Base-by-base conservation (phyloP, 306 rosid species). In the Pueraria montana region DNA sequence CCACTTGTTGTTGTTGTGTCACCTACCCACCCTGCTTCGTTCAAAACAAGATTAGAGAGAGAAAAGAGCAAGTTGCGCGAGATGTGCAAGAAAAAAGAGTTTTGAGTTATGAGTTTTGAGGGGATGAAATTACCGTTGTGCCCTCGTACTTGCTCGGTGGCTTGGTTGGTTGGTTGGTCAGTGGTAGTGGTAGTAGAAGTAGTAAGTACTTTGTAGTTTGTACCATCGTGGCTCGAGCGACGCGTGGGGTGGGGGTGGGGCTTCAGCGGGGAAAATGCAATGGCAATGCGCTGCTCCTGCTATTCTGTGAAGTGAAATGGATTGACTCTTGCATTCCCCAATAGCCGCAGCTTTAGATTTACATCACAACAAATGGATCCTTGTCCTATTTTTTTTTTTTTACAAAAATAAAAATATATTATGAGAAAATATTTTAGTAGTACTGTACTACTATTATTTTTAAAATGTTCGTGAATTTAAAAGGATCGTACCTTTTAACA, bases 1-100 rank as follows among this genome's bases (percentile, higher is more conserved):
- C 87, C 87, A 84, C 87, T 77, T 87, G 83, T 34, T 75, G 82
- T 2, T 50, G 75, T 85, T 8, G 87, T 72, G 83, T 80, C 83
- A 84, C 78, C 70, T 24, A 80, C 83, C 71, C 80, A 34, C 46
- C 0, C 70, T 12, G 36, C 80, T 61, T 45, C 58, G 1, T 79
- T 74, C 76, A 74, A 83, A 62, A 42, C 24, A 62, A 58, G 82
- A 78, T 65, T 45, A 12, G 30, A 74, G 24, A 64, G 53, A 70
- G 59, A 27, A 14, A 20, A 23, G 5, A 32, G 32, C 79, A 79
- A 74, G 76, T 82, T 78, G 86, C 63, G 3, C 34, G 34, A 58
- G 34, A 23, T 78, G 42, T 2, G 13, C 45, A 63, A 30, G 70
- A 12, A 12, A 68, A 68, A 21, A 11, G 20, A n/a, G 12, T 66